These are phyloP conservation scores for Orobanche coerulescens DNA, from an alignment of 257 asterid genomes.

Conservation along the genomic window DNA sequence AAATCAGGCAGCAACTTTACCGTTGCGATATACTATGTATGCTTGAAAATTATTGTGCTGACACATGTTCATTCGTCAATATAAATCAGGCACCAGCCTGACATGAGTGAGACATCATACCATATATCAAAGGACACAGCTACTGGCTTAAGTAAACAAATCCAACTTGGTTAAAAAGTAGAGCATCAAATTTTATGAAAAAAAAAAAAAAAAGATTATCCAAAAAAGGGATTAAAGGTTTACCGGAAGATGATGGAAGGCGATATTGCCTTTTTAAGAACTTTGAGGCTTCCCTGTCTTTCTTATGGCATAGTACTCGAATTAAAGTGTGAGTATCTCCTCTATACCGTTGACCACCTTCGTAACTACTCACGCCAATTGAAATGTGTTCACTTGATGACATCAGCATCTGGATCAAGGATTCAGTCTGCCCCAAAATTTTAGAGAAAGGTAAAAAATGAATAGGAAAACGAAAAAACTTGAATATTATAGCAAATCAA, in stretches of 20 bases:
- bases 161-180: neutral
- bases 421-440: conserved; percentile 49
- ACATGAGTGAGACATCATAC: no score
- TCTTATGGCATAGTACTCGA: conserved; percentile 88
- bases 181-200: neutral
- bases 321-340: conserved; percentile 84
- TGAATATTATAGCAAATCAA: conserved; percentile 8
- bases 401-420: conserved; percentile 74
- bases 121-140: no score
- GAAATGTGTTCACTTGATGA: conserved; percentile 71
- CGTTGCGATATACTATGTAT: no score
- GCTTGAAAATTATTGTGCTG: no score
- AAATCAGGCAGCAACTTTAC: no score
- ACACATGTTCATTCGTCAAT: no score
- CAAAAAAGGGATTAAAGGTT: conserved; percentile 8
- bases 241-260: conserved; percentile 90
- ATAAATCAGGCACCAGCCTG: no score
- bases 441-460: conserved; percentile 6
- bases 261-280: conserved; percentile 71
- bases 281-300: conserved; percentile 79
- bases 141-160: no score
- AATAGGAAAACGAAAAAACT: conserved; percentile 17
- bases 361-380: conserved; percentile 33
- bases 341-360: conserved; percentile 38
- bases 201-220: neutral